Evolutionary conservation across 805 yeast species (phyloP), one percentile per base, ranked within the genome.

Genomic region (Sugiyamaella chiloensis): DNA sequence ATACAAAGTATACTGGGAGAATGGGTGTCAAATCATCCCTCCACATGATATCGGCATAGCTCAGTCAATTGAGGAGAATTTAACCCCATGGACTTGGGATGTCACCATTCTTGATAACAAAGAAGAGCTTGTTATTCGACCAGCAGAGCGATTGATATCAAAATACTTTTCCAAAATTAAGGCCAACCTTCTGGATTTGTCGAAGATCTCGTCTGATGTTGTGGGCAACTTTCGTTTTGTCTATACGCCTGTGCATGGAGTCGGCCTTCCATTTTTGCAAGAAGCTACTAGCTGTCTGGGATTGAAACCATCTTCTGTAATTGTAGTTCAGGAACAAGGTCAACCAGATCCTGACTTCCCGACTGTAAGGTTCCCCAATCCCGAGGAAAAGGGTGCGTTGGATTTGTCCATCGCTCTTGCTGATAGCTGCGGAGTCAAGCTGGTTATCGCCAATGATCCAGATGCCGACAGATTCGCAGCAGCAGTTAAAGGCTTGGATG

Each of bases 191-290:
- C 32, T 31, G 27, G 14, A 14, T 21, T 19, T 21, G 3, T 16
- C 5, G 12, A 16, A 5, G 5, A 19, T 14, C 12, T 4, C 20
- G 21, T 19, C 5, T 12, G 30, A 30, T 40, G 26, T 17, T 27
- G 35, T 20, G 35, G 14, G 21, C 34, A 24, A 27, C 32, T 39
- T 29, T 24, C 51, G 45, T 21, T 81, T 84, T 48, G 86, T 89
- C 1, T 91, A 91, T 61, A 91, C 98, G 0, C 95, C 98, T 19
- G 81, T 91, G 83, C 98, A 91, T 64, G 99, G 99, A 7, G 96
- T 91, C 5, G 99, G 99, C 0, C 68, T 72, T 21, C 82, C 80
- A 37, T 76, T 81, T 21, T 81, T 85, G 34, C 59, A 62, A 3
- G 61, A 68, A 36, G 68, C 79, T 0, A 60, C 75, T 26, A 52